Percentiles rank a stretch among this genome's conserved stretches.
Conservation (phyloP, 1,139 yeast species). For the Yamadazyma pseudoaaseri region DNA sequence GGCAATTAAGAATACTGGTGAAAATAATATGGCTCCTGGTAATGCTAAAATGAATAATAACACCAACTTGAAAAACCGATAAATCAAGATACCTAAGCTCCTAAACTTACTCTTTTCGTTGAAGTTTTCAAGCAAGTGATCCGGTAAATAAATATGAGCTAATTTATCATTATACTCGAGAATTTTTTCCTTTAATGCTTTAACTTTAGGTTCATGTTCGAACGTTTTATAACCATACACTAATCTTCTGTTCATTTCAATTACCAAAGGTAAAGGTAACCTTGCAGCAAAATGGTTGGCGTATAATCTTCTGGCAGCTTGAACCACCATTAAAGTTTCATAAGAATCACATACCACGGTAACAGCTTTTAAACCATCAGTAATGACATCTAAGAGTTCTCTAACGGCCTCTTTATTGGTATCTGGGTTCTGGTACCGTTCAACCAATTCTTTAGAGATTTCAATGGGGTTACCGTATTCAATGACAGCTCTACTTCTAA, state of each 20-base stretch:
- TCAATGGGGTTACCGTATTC: conserved; percentile 47
- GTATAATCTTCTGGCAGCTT: conserved; percentile 89
- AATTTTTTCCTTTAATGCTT: conserved; percentile 58
- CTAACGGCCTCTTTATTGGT: conserved; percentile 75
- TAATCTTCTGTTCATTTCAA: conserved; percentile 86
- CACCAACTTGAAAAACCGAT: conserved; percentile 53
- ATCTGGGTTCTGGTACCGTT: conserved; percentile 34
- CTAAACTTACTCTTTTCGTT: conserved; percentile 40
- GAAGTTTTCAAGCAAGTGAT: conserved; percentile 82
- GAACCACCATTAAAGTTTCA: conserved; percentile 89
- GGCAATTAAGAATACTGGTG: conserved; percentile 85
- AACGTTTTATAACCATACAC: conserved; percentile 75
- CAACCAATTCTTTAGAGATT: conserved; percentile 30
- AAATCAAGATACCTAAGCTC: conserved; percentile 46
- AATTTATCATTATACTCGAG: conserved; percentile 66
- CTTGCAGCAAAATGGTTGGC: conserved; percentile 68
- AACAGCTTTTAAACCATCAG: conserved; percentile 79
- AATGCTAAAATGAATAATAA: conserved; percentile 62
- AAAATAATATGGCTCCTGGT: conserved; percentile 82
- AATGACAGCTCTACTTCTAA: conserved; percentile 46
- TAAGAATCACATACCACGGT: conserved; percentile 91
- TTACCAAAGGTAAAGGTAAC: conserved; percentile 77
- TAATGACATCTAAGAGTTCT: conserved; percentile 66
- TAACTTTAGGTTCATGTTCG: conserved; percentile 69
- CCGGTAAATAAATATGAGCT: conserved; percentile 72